These are phyloP conservation scores for Boletus rex-veris DNA, from an alignment of 768 basidiomycete species.

Conservation along the genomic window DNA sequence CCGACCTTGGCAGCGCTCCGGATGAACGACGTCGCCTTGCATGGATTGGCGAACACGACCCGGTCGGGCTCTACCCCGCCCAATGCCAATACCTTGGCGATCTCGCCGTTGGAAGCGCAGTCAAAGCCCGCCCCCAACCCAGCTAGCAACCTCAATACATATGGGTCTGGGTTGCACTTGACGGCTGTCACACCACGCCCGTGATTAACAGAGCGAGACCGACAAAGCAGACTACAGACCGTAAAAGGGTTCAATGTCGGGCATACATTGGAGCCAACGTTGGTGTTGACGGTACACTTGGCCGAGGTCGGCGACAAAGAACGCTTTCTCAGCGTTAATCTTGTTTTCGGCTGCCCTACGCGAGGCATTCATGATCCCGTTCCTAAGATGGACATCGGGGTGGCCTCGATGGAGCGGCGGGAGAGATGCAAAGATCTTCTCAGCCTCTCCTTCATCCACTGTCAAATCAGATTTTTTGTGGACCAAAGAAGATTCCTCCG, in stretches of 20 bases:
- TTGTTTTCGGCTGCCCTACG: slow-evolving; percentile 48
- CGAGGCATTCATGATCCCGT: slow-evolving; percentile 68
- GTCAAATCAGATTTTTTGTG: slow-evolving; percentile 52
- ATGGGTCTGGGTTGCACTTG: slow-evolving; percentile 98
- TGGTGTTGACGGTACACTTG: slow-evolving; percentile 82
- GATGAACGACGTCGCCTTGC: slow-evolving; percentile 94
- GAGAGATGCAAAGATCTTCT: slow-evolving; percentile 54
- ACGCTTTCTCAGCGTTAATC: slow-evolving; percentile 85
- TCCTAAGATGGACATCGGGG: slow-evolving; percentile 69
- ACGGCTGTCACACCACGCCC: slow-evolving; percentile 55
- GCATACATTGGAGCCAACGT: slow-evolving; percentile 74
- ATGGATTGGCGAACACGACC: slow-evolving; percentile 98
- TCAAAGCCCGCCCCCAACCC: slow-evolving; percentile 93
- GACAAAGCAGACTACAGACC: slow-evolving; percentile 49
- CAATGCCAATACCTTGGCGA: slow-evolving; percentile 69
- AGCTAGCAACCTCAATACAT: slow-evolving; percentile 86
- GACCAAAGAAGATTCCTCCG: slow-evolving; percentile 9
- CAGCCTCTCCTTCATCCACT: slow-evolving; percentile 32
- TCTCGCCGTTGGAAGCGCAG: slow-evolving; percentile 95
- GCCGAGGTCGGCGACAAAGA: slow-evolving; percentile 93
- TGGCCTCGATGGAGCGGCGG: slow-evolving; percentile 68
- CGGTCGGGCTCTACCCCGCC: slow-evolving; percentile 73
- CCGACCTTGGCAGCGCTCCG: slow-evolving; percentile 75
- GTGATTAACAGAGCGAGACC: slow-evolving; percentile 26
- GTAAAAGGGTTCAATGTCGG: slow-evolving; percentile 91